Conservation (phyloP, 208 protist species). For the Leishmania major region DNA sequence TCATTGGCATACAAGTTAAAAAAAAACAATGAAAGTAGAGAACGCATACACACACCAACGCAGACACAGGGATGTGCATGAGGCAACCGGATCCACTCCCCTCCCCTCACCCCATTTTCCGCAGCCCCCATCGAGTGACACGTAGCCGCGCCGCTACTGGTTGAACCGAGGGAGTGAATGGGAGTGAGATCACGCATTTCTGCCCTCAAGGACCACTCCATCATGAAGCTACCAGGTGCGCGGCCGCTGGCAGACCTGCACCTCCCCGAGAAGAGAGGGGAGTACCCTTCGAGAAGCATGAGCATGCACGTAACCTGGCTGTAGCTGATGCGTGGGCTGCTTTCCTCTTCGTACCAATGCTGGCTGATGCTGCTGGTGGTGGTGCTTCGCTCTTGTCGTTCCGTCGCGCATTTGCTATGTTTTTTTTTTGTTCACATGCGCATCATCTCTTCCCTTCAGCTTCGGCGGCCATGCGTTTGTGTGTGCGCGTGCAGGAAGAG, state of each 20-base stretch:
- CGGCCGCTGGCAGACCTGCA: neutral
- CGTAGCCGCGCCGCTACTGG: neutral
- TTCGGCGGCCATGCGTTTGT: neutral
- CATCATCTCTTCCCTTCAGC: neutral
- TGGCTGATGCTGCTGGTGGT: slow-evolving; percentile 4
- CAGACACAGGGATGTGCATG: neutral
- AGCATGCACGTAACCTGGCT: neutral
- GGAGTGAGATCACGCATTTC: neutral
- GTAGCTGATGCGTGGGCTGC: neutral
- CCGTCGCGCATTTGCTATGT: neutral
- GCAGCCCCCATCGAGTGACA: neutral
- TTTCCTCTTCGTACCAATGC: neutral
- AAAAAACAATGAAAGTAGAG: neutral
- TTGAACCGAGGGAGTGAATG: neutral
- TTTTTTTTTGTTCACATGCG: neutral
- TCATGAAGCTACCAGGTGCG: neutral
- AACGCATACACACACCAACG: neutral
- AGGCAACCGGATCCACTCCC: neutral
- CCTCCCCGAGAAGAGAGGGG: neutral
- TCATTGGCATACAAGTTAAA: neutral
- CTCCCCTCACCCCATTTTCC: neutral
- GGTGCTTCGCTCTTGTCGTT: neutral
- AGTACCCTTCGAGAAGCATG: neutral
- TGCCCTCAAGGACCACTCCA: neutral
- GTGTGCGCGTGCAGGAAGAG: neutral